A percentile compares a stretch with the other conserved stretches of the same genome.
Conservation (phyloP, 306 rosid genomes). For the Gastrolobium bilobum region DNA sequence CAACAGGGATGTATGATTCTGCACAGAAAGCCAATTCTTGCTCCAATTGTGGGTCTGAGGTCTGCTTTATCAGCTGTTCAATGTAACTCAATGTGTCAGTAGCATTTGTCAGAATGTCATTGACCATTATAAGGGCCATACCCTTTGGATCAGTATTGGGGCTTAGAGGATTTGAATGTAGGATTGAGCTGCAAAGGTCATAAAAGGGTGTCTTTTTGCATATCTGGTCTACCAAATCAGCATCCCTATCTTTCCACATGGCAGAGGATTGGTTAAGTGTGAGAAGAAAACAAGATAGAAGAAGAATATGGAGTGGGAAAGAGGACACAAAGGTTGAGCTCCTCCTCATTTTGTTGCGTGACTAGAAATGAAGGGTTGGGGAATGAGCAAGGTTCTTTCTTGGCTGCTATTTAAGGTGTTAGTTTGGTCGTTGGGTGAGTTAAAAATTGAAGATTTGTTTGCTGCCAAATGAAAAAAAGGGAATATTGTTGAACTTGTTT, state of each 20-base stretch:
- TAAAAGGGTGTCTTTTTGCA: conserved; percentile 65
- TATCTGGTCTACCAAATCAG: conserved; percentile 56
- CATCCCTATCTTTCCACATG: not conserved
- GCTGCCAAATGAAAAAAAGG: conserved; percentile 8
- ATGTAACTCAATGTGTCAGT: conserved; percentile 56
- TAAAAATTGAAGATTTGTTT: conserved; percentile 39
- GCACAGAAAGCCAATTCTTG: conserved; percentile 80
- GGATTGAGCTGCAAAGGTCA: conserved; percentile 61
- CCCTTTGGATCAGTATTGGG: conserved; percentile 61
- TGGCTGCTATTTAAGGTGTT: conserved; percentile 52
- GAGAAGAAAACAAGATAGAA: conserved; percentile 38
- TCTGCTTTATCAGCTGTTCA: conserved; percentile 55
- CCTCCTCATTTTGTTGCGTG: conserved; percentile 47
- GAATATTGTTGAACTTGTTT: conserved; percentile 3
- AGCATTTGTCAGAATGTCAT: conserved; percentile 53
- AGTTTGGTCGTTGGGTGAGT: conserved; percentile 49
- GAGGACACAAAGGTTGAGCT: conserved; percentile 13
- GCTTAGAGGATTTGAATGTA: conserved; percentile 58
- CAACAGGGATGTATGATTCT: conserved; percentile 79
- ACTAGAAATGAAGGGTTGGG: conserved; percentile 16
- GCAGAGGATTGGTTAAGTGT: conserved; percentile 50
- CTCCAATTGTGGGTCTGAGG: conserved; percentile 61
- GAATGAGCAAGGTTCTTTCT: conserved; percentile 38
- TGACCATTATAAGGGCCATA: conserved; percentile 59
- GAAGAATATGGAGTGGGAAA: conserved; percentile 41